Percentiles rank a stretch among this genome's conserved stretches.
Evolutionary conservation across 2,329 filamentous ascomycete species (phyloP).

Genomic region (Epichloe aotearoae): DNA sequence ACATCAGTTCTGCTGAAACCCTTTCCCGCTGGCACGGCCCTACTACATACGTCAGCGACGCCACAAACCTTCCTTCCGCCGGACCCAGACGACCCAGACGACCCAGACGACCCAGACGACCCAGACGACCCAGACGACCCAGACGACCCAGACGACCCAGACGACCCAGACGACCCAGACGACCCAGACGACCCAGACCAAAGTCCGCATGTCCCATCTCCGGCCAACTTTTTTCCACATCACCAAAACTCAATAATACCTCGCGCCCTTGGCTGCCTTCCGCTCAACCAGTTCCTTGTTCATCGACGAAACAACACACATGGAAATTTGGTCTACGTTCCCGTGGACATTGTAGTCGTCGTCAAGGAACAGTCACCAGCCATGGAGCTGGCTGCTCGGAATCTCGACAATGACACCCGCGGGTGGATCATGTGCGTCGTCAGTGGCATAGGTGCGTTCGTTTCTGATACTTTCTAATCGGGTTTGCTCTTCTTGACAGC

Average conservation of each 20-base stretch:
- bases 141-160: neutral
- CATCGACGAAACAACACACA: neutral
- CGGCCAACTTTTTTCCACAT: neutral
- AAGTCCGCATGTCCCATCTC: neutral
- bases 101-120: no score
- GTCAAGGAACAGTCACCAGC: conserved; percentile 5
- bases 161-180: no score
- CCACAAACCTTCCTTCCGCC: neutral
- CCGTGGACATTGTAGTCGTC: neutral
- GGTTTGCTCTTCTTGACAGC: neutral
- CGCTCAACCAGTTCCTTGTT: neutral
- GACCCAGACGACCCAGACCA: no score
- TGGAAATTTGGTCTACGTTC: neutral
- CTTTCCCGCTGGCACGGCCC: neutral
- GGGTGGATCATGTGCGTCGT: conserved; percentile 90
- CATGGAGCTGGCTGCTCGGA: conserved; percentile 25
- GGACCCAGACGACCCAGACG: neutral
- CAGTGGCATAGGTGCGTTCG: conserved; percentile 54
- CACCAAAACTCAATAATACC: no score
- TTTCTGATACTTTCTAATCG: conserved; percentile 15
- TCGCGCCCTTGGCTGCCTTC: neutral
- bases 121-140: no score
- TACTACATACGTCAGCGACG: neutral
- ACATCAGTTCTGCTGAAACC: no score
- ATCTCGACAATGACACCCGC: conserved; percentile 64